Percentiles rank a stretch among this genome's conserved stretches.
phyloP scores from a whole-genome alignment of 345 rosid species.

The Lepidium didymum region DNA sequence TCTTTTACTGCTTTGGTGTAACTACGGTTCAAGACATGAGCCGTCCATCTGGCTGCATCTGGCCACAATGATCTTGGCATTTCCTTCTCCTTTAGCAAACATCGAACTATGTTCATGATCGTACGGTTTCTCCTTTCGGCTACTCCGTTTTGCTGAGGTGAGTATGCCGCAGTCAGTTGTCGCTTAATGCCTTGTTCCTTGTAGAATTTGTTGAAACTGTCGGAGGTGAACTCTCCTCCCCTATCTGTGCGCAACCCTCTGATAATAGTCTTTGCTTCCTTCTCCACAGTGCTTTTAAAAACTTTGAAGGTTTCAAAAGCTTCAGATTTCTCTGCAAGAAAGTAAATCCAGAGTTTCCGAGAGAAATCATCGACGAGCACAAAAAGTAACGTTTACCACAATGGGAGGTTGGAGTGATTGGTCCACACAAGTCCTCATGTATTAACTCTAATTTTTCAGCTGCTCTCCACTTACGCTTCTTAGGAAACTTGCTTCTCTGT shows the following conservation, averaged over 20 bases:
- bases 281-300: accelerated
- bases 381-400: background rate
- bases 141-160: background rate
- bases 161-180: background rate
- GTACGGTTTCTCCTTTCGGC: background rate
- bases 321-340: background rate
- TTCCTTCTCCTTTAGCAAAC: accelerated
- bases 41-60: background rate
- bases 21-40: background rate
- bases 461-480: background rate
- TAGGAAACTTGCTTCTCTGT: background rate
- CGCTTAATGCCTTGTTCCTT: background rate
- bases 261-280: background rate
- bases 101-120: background rate
- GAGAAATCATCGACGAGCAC: background rate
- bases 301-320: background rate
- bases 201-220: background rate
- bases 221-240: background rate
- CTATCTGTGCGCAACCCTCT: background rate
- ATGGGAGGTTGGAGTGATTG: background rate
- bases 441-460: background rate
- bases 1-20: background rate
- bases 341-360: background rate
- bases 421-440: background rate
- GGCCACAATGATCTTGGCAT: background rate